phyloP scores from a whole-genome alignment of 148 eudicot species.

The Persicaria tinctoria region DNA sequence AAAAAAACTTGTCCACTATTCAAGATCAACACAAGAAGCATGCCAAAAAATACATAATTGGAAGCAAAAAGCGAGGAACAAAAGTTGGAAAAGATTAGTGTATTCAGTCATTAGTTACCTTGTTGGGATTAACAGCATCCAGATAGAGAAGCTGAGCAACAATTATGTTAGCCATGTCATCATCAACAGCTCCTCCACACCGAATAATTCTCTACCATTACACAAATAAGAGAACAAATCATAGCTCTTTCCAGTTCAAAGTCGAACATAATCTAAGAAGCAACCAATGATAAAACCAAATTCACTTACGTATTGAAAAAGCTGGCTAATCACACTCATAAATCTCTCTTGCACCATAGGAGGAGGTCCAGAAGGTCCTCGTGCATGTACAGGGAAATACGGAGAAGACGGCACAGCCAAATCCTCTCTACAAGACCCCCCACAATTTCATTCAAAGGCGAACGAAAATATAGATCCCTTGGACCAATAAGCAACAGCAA shows the following conservation, averaged over 20 bases:
- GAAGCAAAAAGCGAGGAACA: not conserved
- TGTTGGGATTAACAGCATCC: slow-evolving; percentile 86
- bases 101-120: slow-evolving; percentile 31
- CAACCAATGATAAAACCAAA: not conserved
- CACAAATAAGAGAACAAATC: not conserved
- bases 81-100: not conserved
- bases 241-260: not conserved
- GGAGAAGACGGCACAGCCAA: slow-evolving; percentile 69
- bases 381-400: slow-evolving; percentile 51
- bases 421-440: slow-evolving; percentile 48
- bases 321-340: slow-evolving; percentile 68
- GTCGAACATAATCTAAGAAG: not conserved
- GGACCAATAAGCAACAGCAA: not conserved
- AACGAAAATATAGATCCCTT: not conserved
- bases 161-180: slow-evolving; percentile 89
- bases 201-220: slow-evolving; percentile 69
- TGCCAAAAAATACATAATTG: not conserved
- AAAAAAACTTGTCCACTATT: not conserved
- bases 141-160: slow-evolving; percentile 94
- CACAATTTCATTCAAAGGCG: not conserved
- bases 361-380: slow-evolving; percentile 64
- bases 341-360: slow-evolving; percentile 79
- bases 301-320: slow-evolving; percentile 66
- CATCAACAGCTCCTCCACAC: slow-evolving; percentile 89
- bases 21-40: not conserved